phyloP scores from a whole-genome alignment of 2,329 filamentous ascomycete species.

The Capronia epimyces region DNA sequence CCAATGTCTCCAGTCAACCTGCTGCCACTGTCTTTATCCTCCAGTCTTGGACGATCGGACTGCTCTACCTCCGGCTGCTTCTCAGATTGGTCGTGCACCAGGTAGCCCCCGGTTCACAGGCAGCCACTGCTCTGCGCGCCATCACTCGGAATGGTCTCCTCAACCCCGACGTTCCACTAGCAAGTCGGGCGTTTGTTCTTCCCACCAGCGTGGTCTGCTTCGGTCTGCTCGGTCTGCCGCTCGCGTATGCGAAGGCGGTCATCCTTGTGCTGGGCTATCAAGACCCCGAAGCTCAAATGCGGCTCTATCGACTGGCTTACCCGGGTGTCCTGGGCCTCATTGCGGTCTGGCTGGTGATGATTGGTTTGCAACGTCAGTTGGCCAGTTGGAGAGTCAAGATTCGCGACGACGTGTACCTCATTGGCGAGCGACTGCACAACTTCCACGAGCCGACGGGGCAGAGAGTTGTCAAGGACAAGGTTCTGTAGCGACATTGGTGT shows the following conservation, averaged over 20 bases:
- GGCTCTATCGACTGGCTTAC: constrained; percentile 65
- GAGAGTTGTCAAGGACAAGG: neutral
- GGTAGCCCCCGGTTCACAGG: constrained; percentile 47
- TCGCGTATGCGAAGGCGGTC: constrained; percentile 48
- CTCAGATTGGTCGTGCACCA: constrained; percentile 56
- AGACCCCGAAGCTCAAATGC: constrained; percentile 33
- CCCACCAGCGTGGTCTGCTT: constrained; percentile 61
- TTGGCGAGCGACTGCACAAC: constrained; percentile 91
- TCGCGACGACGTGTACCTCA: constrained; percentile 90
- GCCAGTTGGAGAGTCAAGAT: constrained; percentile 74
- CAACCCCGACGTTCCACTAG: constrained; percentile 68
- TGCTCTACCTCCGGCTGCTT: constrained; percentile 79
- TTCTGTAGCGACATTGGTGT: neutral
- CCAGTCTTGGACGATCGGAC: constrained; percentile 88
- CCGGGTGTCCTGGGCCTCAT: constrained; percentile 55
- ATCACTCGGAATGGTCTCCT: constrained; percentile 71
- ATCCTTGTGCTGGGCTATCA: constrained; percentile 32
- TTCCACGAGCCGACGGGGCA: constrained; percentile 58
- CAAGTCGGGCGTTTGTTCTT: constrained; percentile 81
- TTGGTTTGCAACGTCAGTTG: constrained; percentile 48
- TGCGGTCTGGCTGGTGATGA: constrained; percentile 31
- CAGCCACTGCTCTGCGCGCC: constrained; percentile 67
- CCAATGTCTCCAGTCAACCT: neutral
- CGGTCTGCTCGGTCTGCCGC: constrained; percentile 60
- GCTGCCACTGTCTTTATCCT: constrained; percentile 71